Conservation (phyloP, 2,329 filamentous ascomycete genomes). For the Cladophialophora immunda region DNA sequence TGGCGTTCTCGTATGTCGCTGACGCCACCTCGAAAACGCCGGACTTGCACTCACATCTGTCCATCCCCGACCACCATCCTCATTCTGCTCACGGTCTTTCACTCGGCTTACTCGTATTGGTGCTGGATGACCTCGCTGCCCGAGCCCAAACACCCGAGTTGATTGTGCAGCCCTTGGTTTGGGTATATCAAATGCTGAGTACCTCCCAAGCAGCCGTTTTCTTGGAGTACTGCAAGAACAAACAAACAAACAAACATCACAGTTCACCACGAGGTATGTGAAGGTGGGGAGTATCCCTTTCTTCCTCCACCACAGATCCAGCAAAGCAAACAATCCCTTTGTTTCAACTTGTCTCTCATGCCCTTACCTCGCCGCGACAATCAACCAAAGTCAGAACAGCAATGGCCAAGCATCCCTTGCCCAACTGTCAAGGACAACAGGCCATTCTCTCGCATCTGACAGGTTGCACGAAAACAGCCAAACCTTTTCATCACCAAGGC, state of each 20-base stretch:
- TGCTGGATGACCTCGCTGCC: background rate
- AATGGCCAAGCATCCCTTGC: constrained; percentile 3
- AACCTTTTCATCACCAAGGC: background rate
- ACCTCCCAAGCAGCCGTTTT: background rate
- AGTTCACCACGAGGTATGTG: background rate
- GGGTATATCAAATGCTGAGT: background rate
- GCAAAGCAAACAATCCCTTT: constrained; percentile 2
- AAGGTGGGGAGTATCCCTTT: background rate
- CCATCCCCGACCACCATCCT: background rate
- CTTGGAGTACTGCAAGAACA: too few relatives aligned
- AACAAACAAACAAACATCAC: background rate
- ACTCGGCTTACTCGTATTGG: background rate
- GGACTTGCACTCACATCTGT: background rate
- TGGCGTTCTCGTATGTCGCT: background rate
- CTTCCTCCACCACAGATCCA: background rate
- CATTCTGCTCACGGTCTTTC: background rate
- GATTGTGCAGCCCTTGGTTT: too few relatives aligned
- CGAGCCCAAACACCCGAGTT: background rate
- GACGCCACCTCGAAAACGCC: constrained; percentile 10
- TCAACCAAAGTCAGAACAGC: background rate
- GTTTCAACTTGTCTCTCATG: constrained; percentile 1
- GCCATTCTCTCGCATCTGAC: background rate
- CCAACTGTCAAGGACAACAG: background rate
- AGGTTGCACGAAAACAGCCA: background rate
- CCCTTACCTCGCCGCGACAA: background rate